These are phyloP conservation scores for Fusarium lateritium DNA, from an alignment of 2,329 filamentous ascomycete genomes.

Conservation along the genomic window DNA sequence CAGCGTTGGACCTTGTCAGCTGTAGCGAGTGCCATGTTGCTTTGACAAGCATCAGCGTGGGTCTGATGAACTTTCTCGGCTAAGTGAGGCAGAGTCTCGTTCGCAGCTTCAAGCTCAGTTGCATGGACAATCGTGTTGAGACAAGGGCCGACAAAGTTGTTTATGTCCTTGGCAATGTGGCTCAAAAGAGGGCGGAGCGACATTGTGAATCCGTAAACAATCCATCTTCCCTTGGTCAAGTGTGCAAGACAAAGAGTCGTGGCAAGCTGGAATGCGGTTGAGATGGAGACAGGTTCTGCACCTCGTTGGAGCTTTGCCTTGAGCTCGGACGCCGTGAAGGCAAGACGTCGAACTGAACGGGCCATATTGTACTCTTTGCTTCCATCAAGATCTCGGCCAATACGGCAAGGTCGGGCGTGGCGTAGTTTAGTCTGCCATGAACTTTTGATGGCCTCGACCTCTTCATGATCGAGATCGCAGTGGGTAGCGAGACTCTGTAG, in stretches of 20 bases:
- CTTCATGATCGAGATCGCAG: neutral
- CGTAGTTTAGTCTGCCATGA: slow-evolving; percentile 10
- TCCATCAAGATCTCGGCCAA: neutral
- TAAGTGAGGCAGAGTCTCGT: slow-evolving; percentile 3
- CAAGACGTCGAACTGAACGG: slow-evolving; percentile 7
- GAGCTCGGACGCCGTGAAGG: neutral
- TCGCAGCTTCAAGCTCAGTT: neutral
- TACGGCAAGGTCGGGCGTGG: slow-evolving; percentile 6
- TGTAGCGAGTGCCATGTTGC: slow-evolving; percentile 18
- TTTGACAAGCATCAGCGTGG: slow-evolving; percentile 7
- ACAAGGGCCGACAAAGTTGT: slow-evolving; percentile 18
- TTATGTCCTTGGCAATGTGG: neutral
- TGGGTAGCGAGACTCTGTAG: neutral
- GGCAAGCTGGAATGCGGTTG: slow-evolving; percentile 20
- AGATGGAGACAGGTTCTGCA: neutral
- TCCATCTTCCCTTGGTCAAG: neutral
- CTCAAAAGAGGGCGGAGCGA: slow-evolving; percentile 16
- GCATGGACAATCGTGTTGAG: slow-evolving; percentile 25
- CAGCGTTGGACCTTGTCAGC: slow-evolving; percentile 25
- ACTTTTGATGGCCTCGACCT: neutral
- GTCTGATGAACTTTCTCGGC: slow-evolving; percentile 9
- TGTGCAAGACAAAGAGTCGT: slow-evolving; percentile 15
- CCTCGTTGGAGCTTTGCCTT: slow-evolving; percentile 2
- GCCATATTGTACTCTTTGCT: slow-evolving; percentile 8
- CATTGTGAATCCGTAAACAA: slow-evolving; percentile 30